phyloP scores from a whole-genome alignment of 805 yeast species.

The Candida namnaoensis region DNA sequence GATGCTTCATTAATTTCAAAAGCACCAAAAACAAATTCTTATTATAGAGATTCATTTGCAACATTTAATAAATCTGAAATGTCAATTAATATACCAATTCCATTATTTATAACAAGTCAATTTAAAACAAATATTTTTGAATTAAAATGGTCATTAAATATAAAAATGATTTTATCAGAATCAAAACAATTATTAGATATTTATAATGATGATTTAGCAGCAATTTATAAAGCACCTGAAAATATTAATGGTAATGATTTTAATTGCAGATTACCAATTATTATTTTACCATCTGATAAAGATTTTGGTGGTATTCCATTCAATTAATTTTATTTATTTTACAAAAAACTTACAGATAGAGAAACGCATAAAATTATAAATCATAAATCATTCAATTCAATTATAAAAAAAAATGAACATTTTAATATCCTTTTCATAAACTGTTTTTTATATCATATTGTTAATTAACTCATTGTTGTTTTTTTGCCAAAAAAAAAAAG shows the following conservation, averaged over 20 bases:
- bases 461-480: no score
- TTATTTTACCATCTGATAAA: conserved; percentile 34
- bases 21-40: conserved; percentile 8
- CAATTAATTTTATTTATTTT: no score
- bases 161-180: conserved; percentile 26
- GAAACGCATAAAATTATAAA: no score
- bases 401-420: no score
- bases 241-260: conserved; percentile 30
- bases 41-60: conserved; percentile 22
- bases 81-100: conserved; percentile 23
- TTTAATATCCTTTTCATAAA: no score
- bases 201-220: conserved; percentile 29
- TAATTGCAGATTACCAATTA: conserved; percentile 34
- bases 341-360: no score
- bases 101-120: conserved; percentile 26
- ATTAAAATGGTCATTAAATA: conserved; percentile 24
- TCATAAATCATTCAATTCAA: no score
- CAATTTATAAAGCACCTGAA: conserved; percentile 22
- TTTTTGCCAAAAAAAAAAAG: no score
- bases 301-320: conserved; percentile 39
- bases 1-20: conserved; percentile 5
- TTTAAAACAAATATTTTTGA: conserved; percentile 31
- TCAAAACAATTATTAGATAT: conserved; percentile 11
- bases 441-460: no score
- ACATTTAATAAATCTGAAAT: conserved; percentile 18